phyloP scores from a whole-genome alignment of 1,139 yeast species.

The Taiozyma sp. region DNA sequence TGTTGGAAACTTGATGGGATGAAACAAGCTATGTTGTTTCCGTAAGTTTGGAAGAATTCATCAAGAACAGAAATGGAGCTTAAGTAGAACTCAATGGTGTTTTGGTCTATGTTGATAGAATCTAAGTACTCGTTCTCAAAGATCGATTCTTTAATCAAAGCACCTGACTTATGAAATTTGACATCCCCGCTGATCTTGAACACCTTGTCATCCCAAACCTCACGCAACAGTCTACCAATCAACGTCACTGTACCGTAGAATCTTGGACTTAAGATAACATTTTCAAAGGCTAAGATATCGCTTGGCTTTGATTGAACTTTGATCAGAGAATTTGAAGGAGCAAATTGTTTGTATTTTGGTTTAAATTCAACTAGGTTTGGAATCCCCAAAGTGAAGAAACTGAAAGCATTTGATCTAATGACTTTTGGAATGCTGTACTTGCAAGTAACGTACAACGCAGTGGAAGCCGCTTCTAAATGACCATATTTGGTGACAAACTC shows the following conservation, averaged over 20 bases:
- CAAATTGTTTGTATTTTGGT: constrained; percentile 24
- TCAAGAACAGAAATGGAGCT: constrained; percentile 57
- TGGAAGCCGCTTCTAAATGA: constrained; percentile 76
- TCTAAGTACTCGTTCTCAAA: constrained; percentile 24
- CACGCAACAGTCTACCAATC: constrained; percentile 71
- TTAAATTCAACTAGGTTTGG: constrained; percentile 33
- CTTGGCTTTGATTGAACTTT: not conserved
- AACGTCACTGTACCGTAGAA: constrained; percentile 88
- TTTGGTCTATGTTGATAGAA: constrained; percentile 38
- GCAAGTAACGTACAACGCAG: constrained; percentile 80
- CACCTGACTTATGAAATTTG: constrained; percentile 37
- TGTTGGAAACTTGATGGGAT: constrained; percentile 35
- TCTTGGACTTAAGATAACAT: constrained; percentile 84
- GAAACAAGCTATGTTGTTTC: constrained; percentile 62
- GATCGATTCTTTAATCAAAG: constrained; percentile 24
- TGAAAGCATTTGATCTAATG: constrained; percentile 34
- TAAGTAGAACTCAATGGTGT: constrained; percentile 58
- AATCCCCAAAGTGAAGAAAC: constrained; percentile 33
- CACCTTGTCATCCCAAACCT: constrained; percentile 72
- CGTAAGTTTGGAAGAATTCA: constrained; percentile 50
- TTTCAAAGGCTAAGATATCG: constrained; percentile 39
- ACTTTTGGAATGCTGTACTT: constrained; percentile 59
- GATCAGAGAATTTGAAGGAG: constrained; percentile 3
- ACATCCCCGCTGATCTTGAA: constrained; percentile 45
- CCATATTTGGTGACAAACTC: constrained; percentile 55